Percentiles rank a stretch among this genome's conserved stretches.
These are phyloP conservation scores for Cardamine occulta DNA, from an alignment of 345 rosid species.

Conservation along the genomic window DNA sequence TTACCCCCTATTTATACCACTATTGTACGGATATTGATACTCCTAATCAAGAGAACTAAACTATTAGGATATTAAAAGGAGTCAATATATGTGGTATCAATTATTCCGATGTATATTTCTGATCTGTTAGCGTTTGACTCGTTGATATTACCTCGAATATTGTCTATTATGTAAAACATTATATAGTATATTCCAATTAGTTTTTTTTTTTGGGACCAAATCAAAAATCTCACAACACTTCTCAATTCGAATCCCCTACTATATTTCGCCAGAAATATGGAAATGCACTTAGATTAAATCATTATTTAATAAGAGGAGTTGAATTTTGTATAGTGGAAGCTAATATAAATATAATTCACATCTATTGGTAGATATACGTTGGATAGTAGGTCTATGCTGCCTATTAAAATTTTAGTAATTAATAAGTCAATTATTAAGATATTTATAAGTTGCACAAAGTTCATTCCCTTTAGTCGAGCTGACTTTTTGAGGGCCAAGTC, in stretches of 20 bases:
- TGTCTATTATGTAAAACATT: too few relatives aligned
- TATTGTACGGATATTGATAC: background rate
- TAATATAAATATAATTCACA: conserved; percentile 7
- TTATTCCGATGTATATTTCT: background rate
- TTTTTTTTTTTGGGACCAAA: background rate
- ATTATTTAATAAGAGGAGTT: background rate
- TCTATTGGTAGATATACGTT: conserved; percentile 24
- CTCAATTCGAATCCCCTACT: background rate
- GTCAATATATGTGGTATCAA: background rate
- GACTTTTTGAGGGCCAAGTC: conserved; percentile 29
- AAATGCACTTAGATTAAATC: background rate
- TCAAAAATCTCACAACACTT: background rate
- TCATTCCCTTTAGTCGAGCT: conserved; percentile 40
- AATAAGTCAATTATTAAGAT: conserved; percentile 34
- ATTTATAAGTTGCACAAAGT: conserved; percentile 22
- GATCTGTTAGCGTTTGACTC: background rate
- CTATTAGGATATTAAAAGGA: background rate
- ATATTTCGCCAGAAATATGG: background rate
- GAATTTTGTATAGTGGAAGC: conserved; percentile 4
- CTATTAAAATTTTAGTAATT: background rate
- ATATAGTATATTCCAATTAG: background rate
- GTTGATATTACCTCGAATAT: background rate
- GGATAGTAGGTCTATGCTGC: conserved; percentile 26
- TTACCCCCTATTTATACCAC: background rate
- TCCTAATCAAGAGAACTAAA: background rate